phyloP scores from a whole-genome alignment of 306 rosid species.

The Pterocarpus macrocarpus region DNA sequence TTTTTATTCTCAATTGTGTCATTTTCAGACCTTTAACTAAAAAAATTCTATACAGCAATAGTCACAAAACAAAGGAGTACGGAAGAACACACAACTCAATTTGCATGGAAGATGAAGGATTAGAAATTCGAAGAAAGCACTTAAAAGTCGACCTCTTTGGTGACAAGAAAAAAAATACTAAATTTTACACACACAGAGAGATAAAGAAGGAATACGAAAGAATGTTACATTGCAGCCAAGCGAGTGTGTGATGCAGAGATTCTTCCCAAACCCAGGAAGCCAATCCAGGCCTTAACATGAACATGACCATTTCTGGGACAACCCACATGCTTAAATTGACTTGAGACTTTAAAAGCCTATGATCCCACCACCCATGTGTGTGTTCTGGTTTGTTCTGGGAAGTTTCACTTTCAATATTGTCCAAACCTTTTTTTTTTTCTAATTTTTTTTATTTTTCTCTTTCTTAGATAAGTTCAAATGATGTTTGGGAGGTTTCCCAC shows the following conservation, averaged over 20 bases:
- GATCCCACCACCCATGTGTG: constrained; percentile 50
- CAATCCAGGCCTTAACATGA: constrained; percentile 41
- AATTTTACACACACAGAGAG: neutral
- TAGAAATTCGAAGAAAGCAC: neutral
- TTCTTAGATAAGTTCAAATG: constrained; percentile 67
- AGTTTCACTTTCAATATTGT: constrained; percentile 50
- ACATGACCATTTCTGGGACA: constrained; percentile 20
- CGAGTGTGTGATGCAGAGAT: constrained; percentile 30
- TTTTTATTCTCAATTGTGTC: constrained; percentile 35
- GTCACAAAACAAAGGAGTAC: neutral
- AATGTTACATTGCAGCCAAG: constrained; percentile 14
- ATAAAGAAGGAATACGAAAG: neutral
- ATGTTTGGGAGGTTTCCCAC: constrained; percentile 41
- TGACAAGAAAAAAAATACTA: neutral
- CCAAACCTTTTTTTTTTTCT: neutral
- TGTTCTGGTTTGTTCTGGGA: constrained; percentile 65
- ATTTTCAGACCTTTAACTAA: constrained; percentile 38
- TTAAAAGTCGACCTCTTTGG: constrained; percentile 12
- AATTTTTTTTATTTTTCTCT: neutral
- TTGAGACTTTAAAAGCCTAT: neutral
- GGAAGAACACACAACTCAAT: constrained; percentile 6
- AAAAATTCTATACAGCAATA: constrained; percentile 29
- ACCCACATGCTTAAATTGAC: constrained; percentile 37
- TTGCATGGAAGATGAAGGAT: constrained; percentile 6
- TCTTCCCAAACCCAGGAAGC: constrained; percentile 49